Evolutionary conservation across 2,329 filamentous ascomycete genomes (phyloP).

Genomic region (Calonectria hongkongensis): DNA sequence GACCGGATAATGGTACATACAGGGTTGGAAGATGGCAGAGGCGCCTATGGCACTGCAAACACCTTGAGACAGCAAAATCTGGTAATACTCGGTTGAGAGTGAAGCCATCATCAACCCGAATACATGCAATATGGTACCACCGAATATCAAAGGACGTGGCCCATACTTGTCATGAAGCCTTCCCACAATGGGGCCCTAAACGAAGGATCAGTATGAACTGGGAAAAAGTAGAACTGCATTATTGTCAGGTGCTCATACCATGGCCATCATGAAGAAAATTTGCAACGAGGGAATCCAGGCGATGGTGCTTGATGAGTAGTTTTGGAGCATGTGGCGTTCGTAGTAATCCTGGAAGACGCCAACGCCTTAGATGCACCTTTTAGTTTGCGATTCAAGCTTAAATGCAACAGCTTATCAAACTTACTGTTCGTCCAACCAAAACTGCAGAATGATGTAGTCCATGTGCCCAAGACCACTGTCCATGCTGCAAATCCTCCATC

Average conservation of each 20-base stretch:
- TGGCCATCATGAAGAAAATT: slow-evolving; percentile 71
- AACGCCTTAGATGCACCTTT: slow-evolving; percentile 51
- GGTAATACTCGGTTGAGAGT: slow-evolving; percentile 64
- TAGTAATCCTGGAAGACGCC: slow-evolving; percentile 77
- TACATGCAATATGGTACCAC: slow-evolving; percentile 74
- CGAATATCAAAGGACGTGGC: slow-evolving; percentile 72
- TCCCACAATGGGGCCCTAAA: slow-evolving; percentile 75
- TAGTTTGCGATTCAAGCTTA: background rate
- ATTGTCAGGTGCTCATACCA: slow-evolving; percentile 53
- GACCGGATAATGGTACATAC: slow-evolving; percentile 41
- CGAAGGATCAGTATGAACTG: background rate
- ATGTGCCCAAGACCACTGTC: slow-evolving; percentile 61
- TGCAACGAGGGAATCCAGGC: slow-evolving; percentile 76
- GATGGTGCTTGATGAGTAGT: slow-evolving; percentile 71
- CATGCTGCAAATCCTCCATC: slow-evolving; percentile 59
- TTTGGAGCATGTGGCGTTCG: slow-evolving; percentile 65
- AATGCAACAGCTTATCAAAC: background rate
- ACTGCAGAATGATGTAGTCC: slow-evolving; percentile 62
- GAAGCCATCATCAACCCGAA: slow-evolving; percentile 79
- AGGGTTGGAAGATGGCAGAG: slow-evolving; percentile 58
- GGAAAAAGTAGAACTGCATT: background rate
- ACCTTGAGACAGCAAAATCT: slow-evolving; percentile 63
- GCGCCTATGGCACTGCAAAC: slow-evolving; percentile 60
- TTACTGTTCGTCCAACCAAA: slow-evolving; percentile 68
- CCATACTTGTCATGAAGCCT: slow-evolving; percentile 78